A percentile compares a stretch with the other conserved stretches of the same genome.
These are phyloP conservation scores for Pseudozyma pruni DNA, from an alignment of 1,284 basidiomycete genomes.

Conservation along the genomic window DNA sequence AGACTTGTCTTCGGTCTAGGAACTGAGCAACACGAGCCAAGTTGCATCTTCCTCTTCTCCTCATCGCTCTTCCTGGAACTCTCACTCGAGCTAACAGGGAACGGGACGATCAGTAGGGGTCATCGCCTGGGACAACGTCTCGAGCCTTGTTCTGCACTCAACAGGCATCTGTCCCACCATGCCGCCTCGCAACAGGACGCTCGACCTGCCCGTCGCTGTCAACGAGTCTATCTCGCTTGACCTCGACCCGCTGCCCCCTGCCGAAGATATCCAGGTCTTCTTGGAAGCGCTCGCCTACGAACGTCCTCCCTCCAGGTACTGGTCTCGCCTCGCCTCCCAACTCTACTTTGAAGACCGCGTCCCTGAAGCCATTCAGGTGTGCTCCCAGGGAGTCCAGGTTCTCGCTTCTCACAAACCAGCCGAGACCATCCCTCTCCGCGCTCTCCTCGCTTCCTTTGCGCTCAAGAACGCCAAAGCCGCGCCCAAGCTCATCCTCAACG, in stretches of 20 bases:
- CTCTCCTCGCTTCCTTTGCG: conserved; percentile 53
- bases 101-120: too few species aligned
- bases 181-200: conserved; percentile 46
- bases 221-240: conserved; percentile 60
- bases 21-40: too few species aligned
- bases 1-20: too few species aligned
- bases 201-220: conserved; percentile 57
- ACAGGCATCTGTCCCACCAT: conserved; percentile 13
- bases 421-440: conserved; percentile 50
- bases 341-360: conserved; percentile 52
- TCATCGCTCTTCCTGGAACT: too few species aligned
- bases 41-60: too few species aligned
- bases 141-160: too few species aligned
- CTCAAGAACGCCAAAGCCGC: conserved; percentile 49
- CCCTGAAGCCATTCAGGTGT: conserved; percentile 50
- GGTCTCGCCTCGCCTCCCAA: conserved; percentile 58
- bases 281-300: conserved; percentile 59
- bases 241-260: conserved; percentile 57
- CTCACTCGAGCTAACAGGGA: too few species aligned
- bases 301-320: conserved; percentile 53
- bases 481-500: conserved; percentile 59
- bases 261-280: conserved; percentile 59
- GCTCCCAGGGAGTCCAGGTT: conserved; percentile 46
- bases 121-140: too few species aligned
- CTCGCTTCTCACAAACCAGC: conserved; percentile 47